Base-by-base conservation (phyloP, 352 stramenopile genomes). In the Phytophthora sansomeana region DNA sequence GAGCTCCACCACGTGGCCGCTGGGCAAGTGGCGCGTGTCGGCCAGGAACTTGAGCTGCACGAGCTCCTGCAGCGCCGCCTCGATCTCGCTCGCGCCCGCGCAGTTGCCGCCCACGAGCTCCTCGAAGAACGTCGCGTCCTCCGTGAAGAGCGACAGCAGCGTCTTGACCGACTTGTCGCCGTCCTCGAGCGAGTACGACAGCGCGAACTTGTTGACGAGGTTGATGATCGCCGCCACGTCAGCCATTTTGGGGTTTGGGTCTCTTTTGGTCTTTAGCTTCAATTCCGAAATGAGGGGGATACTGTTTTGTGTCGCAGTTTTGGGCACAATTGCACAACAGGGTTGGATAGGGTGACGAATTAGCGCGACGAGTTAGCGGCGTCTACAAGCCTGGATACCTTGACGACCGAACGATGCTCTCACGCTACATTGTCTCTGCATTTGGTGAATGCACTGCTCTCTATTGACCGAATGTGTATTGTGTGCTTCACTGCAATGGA, bases 201-300 rank as follows among this genome's bases (percentile, higher is more conserved):
- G 74, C 65, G 87, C 87, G 57, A 93, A 95, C 53, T 70, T 78
- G 79, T 95, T 95, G 35, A 95, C 80, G 66, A 95, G 78, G 80
- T 93, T 95, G 57, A 92, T 81, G 63, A 95, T 91, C 16, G 87
- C 76, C 26, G 74, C 75, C 58, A 90, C 74, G 48, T 93, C 86
- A 52, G 82, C 74, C 86, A 94, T 94, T 75, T 29, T 70, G 50
- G 47, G 21, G 21, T 24, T 49, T 44, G 17, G 9, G 36, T 43
- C 8, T 36, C 17, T 6, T 16, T 55, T 55, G 30, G 36, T 56
- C 13, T 48, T 9, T 55, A 69, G 53, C 42, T 72, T 69, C 44
- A 62, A 72, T 51, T 72, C 56, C 30, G 52, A 64, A 75, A 64
- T 75, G 67, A 69, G 44, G 38, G 38, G 7, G 17, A 26, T 24